Percentiles rank a stretch among this genome's conserved stretches.
phyloP scores from a whole-genome alignment of 352 stramenopile species.

The Phytophthora aleatoria region DNA sequence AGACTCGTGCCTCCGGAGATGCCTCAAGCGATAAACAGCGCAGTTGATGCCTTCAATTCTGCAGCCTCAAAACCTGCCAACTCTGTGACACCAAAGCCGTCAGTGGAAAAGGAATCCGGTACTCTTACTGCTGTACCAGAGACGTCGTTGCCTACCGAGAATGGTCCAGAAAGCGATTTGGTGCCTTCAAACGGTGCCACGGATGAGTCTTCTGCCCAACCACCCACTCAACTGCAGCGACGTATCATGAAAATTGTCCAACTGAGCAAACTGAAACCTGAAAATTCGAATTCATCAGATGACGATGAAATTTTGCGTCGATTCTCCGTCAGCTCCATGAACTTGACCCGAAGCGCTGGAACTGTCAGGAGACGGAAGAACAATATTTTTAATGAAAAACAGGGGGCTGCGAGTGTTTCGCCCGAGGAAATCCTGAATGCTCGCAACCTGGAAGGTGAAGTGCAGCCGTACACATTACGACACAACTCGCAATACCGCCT shows the following conservation, averaged over 20 bases:
- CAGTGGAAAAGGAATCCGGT: constrained; percentile 14
- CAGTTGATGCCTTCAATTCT: constrained; percentile 12
- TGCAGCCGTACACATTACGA: constrained; percentile 52
- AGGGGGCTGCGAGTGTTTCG: constrained; percentile 22
- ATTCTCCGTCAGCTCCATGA: constrained; percentile 51
- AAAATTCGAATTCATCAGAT: constrained; percentile 1
- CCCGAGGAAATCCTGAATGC: constrained; percentile 46
- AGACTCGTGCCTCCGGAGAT: constrained; percentile 27
- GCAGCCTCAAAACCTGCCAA: constrained; percentile 4
- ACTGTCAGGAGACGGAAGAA: constrained; percentile 25
- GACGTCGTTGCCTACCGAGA: not conserved
- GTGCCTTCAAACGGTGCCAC: not conserved
- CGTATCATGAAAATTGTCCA: constrained; percentile 32
- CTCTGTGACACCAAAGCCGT: not conserved
- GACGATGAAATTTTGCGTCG: constrained; percentile 40
- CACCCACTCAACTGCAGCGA: constrained; percentile 7
- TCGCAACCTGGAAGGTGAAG: constrained; percentile 33
- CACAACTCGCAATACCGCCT: constrained; percentile 49
- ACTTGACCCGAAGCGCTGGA: constrained; percentile 20
- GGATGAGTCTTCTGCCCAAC: not conserved
- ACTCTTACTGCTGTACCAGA: constrained; percentile 13
- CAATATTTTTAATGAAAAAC: constrained; percentile 31
- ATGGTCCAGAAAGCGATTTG: not conserved
- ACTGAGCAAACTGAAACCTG: constrained; percentile 18
- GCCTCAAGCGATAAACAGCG: constrained; percentile 14